Evolutionary conservation across 139 green algal species (phyloP).

Genomic region (Tetradesmus obliquus): DNA sequence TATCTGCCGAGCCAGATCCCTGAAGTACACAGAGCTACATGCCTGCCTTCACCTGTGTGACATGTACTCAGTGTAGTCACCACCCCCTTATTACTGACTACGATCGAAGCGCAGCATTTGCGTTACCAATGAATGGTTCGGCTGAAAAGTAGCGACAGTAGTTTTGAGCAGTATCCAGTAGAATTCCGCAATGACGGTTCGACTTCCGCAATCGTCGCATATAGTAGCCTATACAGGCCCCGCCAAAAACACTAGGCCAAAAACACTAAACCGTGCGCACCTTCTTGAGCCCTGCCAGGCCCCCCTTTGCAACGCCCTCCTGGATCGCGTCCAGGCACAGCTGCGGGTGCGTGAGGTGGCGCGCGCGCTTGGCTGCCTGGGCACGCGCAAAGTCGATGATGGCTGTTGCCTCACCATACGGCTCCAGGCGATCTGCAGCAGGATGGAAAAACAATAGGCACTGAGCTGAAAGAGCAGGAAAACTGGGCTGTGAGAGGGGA

Average conservation of each 20-base stretch:
- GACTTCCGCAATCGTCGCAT: too few species aligned
- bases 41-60: too few species aligned
- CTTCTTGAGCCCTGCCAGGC: slow-evolving; percentile 82
- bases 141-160: too few species aligned
- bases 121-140: too few species aligned
- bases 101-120: too few species aligned
- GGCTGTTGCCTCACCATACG: slow-evolving; percentile 77
- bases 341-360: slow-evolving; percentile 88
- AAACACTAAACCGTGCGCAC: slow-evolving; percentile 37
- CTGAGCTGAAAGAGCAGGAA: neutral
- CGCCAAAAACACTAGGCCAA: neutral
- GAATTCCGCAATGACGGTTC: too few species aligned
- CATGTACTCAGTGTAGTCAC: too few species aligned
- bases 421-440: slow-evolving; percentile 79
- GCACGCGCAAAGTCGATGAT: slow-evolving; percentile 88
- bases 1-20: too few species aligned
- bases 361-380: slow-evolving; percentile 70
- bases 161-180: too few species aligned
- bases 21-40: too few species aligned
- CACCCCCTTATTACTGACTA: too few species aligned
- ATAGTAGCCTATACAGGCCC: too few species aligned
- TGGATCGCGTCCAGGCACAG: slow-evolving; percentile 95
- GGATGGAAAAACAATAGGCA: neutral
- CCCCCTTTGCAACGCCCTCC: slow-evolving; percentile 84
- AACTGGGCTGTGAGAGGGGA: neutral